Percentiles rank a stretch among this genome's conserved stretches.
Conservation (phyloP, 257 asterid species). For the Solanum clarkiae region DNA sequence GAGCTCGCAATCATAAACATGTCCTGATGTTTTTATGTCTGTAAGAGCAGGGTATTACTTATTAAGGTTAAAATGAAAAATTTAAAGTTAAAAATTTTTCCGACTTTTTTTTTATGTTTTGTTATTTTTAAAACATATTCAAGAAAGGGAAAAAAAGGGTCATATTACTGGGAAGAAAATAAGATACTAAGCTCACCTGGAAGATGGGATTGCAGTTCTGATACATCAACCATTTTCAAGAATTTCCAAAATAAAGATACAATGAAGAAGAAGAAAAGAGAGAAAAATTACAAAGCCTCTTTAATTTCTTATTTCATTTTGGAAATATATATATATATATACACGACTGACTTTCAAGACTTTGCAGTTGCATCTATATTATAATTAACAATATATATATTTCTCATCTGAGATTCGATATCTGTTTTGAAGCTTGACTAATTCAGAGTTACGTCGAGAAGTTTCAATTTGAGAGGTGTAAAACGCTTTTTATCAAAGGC, state of each 20-base stretch:
- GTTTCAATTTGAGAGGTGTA: neutral
- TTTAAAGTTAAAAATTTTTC: no score
- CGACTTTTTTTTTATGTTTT: no score
- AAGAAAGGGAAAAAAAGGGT: neutral
- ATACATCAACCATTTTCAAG: neutral
- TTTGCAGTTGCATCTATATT: neutral
- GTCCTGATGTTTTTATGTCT: no score
- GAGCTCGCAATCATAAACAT: no score
- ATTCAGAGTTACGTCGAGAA: neutral
- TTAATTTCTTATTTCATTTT: neutral
- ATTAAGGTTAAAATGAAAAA: no score
- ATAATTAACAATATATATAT: no score
- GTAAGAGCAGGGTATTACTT: no score
- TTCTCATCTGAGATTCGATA: neutral
- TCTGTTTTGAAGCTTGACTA: accelerated
- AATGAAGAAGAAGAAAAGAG: neutral
- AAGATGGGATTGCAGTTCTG: neutral
- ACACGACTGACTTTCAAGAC: neutral
- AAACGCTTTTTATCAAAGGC: neutral
- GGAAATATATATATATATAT: neutral
- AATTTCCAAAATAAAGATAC: neutral
- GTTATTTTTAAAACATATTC: neutral
- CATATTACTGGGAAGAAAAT: neutral
- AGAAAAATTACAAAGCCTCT: neutral
- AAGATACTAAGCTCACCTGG: neutral